Conservation (phyloP, 2,329 filamentous ascomycete genomes). For the Neobulgaria alba region DNA sequence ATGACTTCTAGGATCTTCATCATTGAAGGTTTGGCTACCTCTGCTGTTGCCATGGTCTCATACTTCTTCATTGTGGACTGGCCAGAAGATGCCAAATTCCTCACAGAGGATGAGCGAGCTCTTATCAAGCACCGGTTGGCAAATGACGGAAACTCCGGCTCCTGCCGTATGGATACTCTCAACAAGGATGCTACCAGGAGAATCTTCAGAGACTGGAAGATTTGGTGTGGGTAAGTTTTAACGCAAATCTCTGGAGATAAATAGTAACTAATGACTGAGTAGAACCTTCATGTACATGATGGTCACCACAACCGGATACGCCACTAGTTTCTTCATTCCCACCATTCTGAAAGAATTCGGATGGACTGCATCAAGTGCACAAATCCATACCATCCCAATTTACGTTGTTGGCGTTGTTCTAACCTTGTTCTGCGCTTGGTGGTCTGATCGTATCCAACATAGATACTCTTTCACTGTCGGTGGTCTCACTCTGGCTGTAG, state of each 20-base stretch:
- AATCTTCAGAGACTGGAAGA: constrained; percentile 39
- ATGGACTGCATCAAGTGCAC: constrained; percentile 11
- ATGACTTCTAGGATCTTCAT: constrained; percentile 29
- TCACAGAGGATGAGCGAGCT: constrained; percentile 31
- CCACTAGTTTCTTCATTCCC: constrained; percentile 24
- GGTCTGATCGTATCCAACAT: constrained; percentile 12
- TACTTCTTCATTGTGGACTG: constrained; percentile 42
- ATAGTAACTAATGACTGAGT: not conserved
- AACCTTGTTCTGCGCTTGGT: constrained; percentile 6
- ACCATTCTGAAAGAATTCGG: constrained; percentile 19
- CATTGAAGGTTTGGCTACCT: constrained; percentile 35
- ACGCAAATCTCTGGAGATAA: not conserved
- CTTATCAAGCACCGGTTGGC: constrained; percentile 19
- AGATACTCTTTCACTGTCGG: constrained; percentile 16
- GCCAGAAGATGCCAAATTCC: constrained; percentile 34
- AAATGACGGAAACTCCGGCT: constrained; percentile 11
- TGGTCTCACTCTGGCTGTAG: constrained; percentile 7
- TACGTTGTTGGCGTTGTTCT: constrained; percentile 11
- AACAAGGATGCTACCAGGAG: constrained; percentile 30
- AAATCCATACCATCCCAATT: constrained; percentile 18
- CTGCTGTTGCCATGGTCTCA: constrained; percentile 26
- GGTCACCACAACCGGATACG: constrained; percentile 39
- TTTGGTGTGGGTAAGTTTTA: constrained; percentile 15
- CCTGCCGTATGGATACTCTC: constrained; percentile 26
- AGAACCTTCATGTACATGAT: constrained; percentile 47